Base-by-base conservation (phyloP, 2,329 filamentous ascomycete species). In the Graphium sp. region DNA sequence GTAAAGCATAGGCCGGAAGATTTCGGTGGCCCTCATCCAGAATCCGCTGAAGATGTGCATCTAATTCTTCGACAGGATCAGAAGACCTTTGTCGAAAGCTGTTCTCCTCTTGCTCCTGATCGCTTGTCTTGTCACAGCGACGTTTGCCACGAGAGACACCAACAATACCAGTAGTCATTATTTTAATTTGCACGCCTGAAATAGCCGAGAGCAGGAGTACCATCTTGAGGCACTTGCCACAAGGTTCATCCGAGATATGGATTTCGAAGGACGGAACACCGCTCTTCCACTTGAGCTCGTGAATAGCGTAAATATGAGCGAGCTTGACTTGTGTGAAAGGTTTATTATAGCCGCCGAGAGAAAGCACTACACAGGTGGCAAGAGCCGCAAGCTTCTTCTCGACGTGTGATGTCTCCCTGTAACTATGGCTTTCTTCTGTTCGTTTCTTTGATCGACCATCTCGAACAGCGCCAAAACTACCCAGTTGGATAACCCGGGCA, bases 321-420 rank as follows among this genome's bases (percentile, higher is more conserved):
- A n/a, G n/a, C n/a, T n/a, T n/a, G n/a, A n/a, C n/a, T n/a, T n/a
- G n/a, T n/a, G n/a, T n/a, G n/a, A n/a, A n/a, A n/a, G n/a, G n/a
- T n/a, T n/a, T n/a, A n/a, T n/a, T n/a, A n/a, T n/a, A n/a, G n/a
- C n/a, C n/a, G n/a, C n/a, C n/a, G n/a, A n/a, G n/a, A n/a, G n/a
- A n/a, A n/a, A n/a, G n/a, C n/a, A n/a, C n/a, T n/a, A n/a, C n/a
- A n/a, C n/a, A 44, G 0, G 54, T 27, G 0, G 45, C 47, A 13
- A 52, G 45, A 0, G 46, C 40, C 0, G 53, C 49, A 0, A 58
- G 43, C 31, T 58, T 58, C 11, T 51, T 49, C 32, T 58, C 54
- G 1, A 52, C 47, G 14, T 58, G 55, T 0, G 47, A 43, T 0
- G 47, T 49, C 1, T 41, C 39, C 36, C 33, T 41, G 3, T 33